phyloP scores from a whole-genome alignment of 495 filamentous ascomycete genomes.

The Aspergillus ellipticus region DNA sequence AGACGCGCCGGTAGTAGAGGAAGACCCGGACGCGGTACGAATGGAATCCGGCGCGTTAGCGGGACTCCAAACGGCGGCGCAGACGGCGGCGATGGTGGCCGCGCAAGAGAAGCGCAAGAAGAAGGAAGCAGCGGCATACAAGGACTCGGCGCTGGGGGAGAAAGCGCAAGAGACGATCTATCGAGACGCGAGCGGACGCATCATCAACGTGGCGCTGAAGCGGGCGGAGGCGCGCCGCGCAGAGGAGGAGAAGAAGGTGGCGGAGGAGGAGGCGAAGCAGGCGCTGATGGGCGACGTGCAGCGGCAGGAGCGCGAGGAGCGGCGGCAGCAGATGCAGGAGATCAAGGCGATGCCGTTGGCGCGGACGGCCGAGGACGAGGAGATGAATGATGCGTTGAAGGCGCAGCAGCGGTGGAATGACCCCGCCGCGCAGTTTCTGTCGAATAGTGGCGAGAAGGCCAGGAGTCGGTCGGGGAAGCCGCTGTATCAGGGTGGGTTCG shows the following conservation, averaged over 20 bases:
- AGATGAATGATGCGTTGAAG: conserved; percentile 79
- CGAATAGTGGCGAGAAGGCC: conserved; percentile 38
- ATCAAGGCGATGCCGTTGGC: conserved; percentile 78
- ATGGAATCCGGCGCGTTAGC: conserved; percentile 87
- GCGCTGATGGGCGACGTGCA: conserved; percentile 83
- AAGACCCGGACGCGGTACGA: conserved; percentile 23
- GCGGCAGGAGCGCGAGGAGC: conserved; percentile 50
- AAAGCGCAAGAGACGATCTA: conserved; percentile 77
- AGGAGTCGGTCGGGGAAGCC: conserved; percentile 60
- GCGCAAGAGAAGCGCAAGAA: conserved; percentile 58
- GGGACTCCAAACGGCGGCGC: conserved; percentile 76
- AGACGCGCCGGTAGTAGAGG: conserved; percentile 36
- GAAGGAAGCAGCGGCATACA: conserved; percentile 38
- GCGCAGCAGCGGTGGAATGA: conserved; percentile 82
- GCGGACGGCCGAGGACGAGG: conserved; percentile 72
- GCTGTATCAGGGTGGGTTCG: conserved; percentile 71
- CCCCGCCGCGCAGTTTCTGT: conserved; percentile 80
- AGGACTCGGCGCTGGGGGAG: conserved; percentile 35
- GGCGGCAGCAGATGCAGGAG: conserved; percentile 64
- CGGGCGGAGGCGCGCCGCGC: conserved; percentile 76
- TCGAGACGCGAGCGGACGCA: conserved; percentile 85
- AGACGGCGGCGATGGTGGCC: conserved; percentile 72
- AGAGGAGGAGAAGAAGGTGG: conserved; percentile 64
- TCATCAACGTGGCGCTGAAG: conserved; percentile 88
- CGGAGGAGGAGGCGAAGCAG: conserved; percentile 58